Conservation (phyloP, 148 eudicot genomes). For the Diospyros kaki region DNA sequence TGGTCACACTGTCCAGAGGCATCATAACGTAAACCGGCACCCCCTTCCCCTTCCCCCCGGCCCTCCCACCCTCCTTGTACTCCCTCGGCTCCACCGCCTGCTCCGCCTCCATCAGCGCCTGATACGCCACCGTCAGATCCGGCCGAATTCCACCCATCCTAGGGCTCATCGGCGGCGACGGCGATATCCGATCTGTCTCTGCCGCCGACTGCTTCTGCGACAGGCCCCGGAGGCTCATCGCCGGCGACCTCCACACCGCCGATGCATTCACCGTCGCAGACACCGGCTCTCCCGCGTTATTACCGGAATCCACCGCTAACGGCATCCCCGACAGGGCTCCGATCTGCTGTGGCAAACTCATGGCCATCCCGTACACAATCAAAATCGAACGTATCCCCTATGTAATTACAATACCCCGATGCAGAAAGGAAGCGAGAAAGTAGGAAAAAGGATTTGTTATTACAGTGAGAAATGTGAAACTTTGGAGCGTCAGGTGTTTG, state of each 20-base stretch:
- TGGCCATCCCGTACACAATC: constrained; percentile 37
- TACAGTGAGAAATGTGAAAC: not conserved
- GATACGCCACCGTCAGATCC: constrained; percentile 48
- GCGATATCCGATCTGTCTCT: constrained; percentile 32
- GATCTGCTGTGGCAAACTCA: constrained; percentile 64
- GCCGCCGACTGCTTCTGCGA: constrained; percentile 15
- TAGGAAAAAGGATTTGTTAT: not conserved
- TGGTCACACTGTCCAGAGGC: constrained; percentile 84
- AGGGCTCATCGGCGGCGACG: constrained; percentile 65
- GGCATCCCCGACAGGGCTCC: constrained; percentile 57
- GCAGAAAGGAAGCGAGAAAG: not conserved
- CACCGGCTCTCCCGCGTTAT: not conserved
- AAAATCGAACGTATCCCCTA: not conserved
- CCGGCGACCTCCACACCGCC: constrained; percentile 39
- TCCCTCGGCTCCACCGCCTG: constrained; percentile 18
- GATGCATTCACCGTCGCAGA: constrained; percentile 20
- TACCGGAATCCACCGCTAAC: constrained; percentile 26
- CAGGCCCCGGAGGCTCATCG: constrained; percentile 18
- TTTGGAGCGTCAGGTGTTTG: not conserved
- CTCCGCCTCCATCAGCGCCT: constrained; percentile 39
- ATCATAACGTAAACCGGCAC: constrained; percentile 95
- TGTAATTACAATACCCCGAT: too few relatives aligned
- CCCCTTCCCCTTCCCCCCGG: constrained; percentile 32
- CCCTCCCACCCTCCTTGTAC: constrained; percentile 11
- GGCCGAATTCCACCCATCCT: constrained; percentile 30